Percentiles rank a stretch among this genome's conserved stretches.
Evolutionary conservation across 1,139 yeast species (phyloP).

Genomic region (Taphrina flavorubra): DNA sequence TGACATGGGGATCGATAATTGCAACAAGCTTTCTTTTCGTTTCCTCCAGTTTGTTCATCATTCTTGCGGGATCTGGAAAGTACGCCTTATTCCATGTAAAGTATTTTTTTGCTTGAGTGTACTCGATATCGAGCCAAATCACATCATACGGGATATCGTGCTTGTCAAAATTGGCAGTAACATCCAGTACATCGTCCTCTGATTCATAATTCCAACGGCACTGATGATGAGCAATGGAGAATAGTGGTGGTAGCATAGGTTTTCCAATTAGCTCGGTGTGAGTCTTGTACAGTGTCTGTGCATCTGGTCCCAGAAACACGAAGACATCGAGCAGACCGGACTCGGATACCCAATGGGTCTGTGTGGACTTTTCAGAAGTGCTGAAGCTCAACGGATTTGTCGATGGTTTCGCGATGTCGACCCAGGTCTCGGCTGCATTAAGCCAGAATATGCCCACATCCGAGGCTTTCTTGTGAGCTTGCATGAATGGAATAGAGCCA

Average conservation of each 20-base stretch:
- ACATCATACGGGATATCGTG: slow-evolving; percentile 83
- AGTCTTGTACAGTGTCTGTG: slow-evolving; percentile 63
- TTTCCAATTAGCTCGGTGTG: slow-evolving; percentile 80
- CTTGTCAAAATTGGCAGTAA: slow-evolving; percentile 72
- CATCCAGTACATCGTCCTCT: slow-evolving; percentile 77
- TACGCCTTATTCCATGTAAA: slow-evolving; percentile 84
- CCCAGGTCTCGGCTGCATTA: slow-evolving; percentile 89
- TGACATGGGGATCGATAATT: slow-evolving; percentile 90
- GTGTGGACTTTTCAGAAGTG: slow-evolving; percentile 44
- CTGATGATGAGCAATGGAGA: slow-evolving; percentile 89
- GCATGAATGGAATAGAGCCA: slow-evolving; percentile 87
- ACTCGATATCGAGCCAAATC: slow-evolving; percentile 95
- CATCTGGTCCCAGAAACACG: slow-evolving; percentile 67
- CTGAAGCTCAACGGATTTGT: slow-evolving; percentile 48
- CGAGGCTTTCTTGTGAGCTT: slow-evolving; percentile 65
- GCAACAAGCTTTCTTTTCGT: slow-evolving; percentile 83
- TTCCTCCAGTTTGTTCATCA: slow-evolving; percentile 68
- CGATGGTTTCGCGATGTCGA: slow-evolving; percentile 63
- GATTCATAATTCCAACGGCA: slow-evolving; percentile 97
- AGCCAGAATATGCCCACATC: slow-evolving; percentile 88
- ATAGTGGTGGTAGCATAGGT: slow-evolving; percentile 74
- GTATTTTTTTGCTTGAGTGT: slow-evolving; percentile 81
- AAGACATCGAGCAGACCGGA: slow-evolving; percentile 80
- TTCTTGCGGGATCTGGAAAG: slow-evolving; percentile 74
- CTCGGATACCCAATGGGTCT: slow-evolving; percentile 93